Percentiles rank a stretch among this genome's conserved stretches.
These are phyloP conservation scores for Venturia carpophila DNA, from an alignment of 2,329 filamentous ascomycete genomes.

Conservation along the genomic window DNA sequence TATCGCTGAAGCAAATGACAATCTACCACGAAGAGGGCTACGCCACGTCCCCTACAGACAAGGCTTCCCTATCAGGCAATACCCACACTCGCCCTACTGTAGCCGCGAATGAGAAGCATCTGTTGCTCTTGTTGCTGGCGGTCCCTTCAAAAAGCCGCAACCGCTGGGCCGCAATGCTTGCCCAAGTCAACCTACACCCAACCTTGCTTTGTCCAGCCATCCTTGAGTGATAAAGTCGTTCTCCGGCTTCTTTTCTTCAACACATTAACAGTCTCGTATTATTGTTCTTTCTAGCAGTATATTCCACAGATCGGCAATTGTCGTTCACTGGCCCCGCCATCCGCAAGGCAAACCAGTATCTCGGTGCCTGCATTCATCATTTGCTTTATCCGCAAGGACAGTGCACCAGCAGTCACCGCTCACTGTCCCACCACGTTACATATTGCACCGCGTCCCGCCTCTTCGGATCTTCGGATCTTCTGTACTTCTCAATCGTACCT, in stretches of 20 bases:
- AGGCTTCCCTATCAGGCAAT: background rate
- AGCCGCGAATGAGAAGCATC: background rate
- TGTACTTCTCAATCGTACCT: background rate
- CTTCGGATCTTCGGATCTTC: background rate
- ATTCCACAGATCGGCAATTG: background rate
- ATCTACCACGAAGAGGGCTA: background rate
- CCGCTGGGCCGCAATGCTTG: background rate
- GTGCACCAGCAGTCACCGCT: background rate
- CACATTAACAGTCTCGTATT: background rate
- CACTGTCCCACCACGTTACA: background rate
- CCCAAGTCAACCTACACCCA: background rate
- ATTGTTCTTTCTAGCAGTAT: background rate
- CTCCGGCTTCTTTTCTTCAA: background rate
- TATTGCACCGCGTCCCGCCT: background rate
- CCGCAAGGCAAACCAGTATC: too few species aligned
- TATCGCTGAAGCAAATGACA: background rate
- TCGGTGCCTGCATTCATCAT: background rate
- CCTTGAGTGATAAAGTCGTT: constrained; percentile 1
- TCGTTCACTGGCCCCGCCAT: background rate
- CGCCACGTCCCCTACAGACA: constrained; percentile 7
- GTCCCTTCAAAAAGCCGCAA: background rate
- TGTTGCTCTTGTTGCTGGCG: background rate
- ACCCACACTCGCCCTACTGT: background rate
- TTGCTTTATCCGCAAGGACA: constrained; percentile 6
- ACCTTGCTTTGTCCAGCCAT: background rate